A percentile compares a stretch with the other conserved stretches of the same genome.
Evolutionary conservation across 306 rosid species (phyloP).

Genomic region (Begonia peltatifolia): DNA sequence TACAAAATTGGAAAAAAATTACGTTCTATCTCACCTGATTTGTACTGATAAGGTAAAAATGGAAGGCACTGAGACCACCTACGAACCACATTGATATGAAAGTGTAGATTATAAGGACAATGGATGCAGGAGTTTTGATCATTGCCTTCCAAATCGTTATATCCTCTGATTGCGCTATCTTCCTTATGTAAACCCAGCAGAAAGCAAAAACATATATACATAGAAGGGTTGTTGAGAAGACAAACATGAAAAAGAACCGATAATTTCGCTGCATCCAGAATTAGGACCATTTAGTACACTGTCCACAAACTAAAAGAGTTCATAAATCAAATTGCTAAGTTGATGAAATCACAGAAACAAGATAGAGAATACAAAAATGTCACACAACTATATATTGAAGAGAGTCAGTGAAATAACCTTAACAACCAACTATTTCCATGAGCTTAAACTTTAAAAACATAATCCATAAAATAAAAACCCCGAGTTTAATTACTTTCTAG

Average conservation of each 20-base stretch:
- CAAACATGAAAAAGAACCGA: slow-evolving; percentile 98
- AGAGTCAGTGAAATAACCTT: background rate
- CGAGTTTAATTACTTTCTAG: no score
- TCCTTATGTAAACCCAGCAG: slow-evolving; percentile 89
- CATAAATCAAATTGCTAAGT: background rate
- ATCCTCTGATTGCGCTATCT: slow-evolving; percentile 58
- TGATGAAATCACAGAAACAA: background rate
- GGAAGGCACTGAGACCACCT: slow-evolving; percentile 97
- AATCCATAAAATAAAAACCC: no score
- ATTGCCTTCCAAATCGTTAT: slow-evolving; percentile 79
- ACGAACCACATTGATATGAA: slow-evolving; percentile 98
- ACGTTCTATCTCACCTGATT: slow-evolving; percentile 50
- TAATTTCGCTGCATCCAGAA: slow-evolving; percentile 76
- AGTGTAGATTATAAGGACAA: slow-evolving; percentile 78
- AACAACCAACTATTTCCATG: no score
- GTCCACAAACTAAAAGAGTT: slow-evolving; percentile 2
- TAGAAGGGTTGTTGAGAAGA: slow-evolving; percentile 86
- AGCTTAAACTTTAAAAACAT: no score
- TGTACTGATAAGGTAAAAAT: slow-evolving; percentile 84
- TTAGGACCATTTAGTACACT: slow-evolving; percentile 17
- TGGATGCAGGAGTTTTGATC: slow-evolving; percentile 92
- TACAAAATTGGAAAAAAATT: background rate
- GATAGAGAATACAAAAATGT: background rate
- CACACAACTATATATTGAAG: slow-evolving; percentile 2
- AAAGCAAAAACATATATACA: slow-evolving; percentile 84